A percentile compares a stretch with the other conserved stretches of the same genome.
These are phyloP conservation scores for Saccharomyces uvarum DNA, from an alignment of 1,139 yeast species.

Conservation along the genomic window DNA sequence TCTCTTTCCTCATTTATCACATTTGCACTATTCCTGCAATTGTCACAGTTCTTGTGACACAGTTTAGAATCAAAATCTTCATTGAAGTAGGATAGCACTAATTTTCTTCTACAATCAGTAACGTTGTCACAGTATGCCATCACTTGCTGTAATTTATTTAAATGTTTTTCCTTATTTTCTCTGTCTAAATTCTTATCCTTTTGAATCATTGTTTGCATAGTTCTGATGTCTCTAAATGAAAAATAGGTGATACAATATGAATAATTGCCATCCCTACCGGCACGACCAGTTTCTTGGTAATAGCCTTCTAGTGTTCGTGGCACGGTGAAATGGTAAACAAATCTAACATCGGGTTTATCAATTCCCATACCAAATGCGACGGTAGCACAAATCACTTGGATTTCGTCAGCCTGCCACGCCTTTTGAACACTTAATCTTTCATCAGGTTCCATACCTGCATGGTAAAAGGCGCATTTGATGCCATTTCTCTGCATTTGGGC, in stretches of 20 bases:
- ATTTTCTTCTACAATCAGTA: constrained; percentile 83
- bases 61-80: constrained; percentile 63
- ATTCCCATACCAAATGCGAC: constrained; percentile 99
- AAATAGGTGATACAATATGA: constrained; percentile 81
- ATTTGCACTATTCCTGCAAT: constrained; percentile 53
- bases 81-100: constrained; percentile 82
- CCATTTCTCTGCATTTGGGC: constrained; percentile 53
- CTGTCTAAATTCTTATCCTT: constrained; percentile 61
- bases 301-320: constrained; percentile 92
- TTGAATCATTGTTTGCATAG: constrained; percentile 67
- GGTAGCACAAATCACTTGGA: constrained; percentile 87
- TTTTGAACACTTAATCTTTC: constrained; percentile 64
- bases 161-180: constrained; percentile 67
- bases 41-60: constrained; percentile 77
- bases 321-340: constrained; percentile 79
- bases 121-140: constrained; percentile 86
- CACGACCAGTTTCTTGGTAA: constrained; percentile 98
- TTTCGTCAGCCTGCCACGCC: constrained; percentile 68
- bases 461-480: constrained; percentile 67
- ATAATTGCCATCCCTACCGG: constrained; percentile 85
- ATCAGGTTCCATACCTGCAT: constrained; percentile 85
- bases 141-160: constrained; percentile 71
- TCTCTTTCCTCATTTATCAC: constrained; percentile 49
- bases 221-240: constrained; percentile 66
- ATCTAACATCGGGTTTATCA: constrained; percentile 91